phyloP scores from a whole-genome alignment of 164 flowering plant species.

The Tetrastigma voinierianum region DNA sequence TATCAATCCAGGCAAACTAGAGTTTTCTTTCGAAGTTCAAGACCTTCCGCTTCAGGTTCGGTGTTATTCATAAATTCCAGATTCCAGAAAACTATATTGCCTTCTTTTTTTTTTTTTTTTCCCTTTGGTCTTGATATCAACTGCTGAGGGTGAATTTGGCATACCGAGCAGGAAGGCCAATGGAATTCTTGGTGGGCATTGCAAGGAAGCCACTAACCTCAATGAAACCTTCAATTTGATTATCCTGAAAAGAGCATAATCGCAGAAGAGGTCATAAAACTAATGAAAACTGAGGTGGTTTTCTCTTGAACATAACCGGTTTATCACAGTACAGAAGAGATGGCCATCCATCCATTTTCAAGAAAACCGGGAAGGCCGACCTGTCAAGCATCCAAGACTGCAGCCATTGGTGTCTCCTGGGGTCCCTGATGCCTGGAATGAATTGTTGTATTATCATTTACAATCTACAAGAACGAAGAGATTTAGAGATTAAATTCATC shows the following conservation, averaged over 20 bases:
- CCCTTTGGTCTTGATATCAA: no score
- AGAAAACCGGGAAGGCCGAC: no score
- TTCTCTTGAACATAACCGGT: slow-evolving; percentile 65
- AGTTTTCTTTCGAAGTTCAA: slow-evolving; percentile 83
- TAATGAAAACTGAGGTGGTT: slow-evolving; percentile 76
- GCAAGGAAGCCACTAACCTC: slow-evolving; percentile 67
- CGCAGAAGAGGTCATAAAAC: slow-evolving; percentile 57
- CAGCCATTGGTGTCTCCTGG: no score
- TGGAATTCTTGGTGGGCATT: slow-evolving; percentile 89
- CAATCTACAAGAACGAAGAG: no score
- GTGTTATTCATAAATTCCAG: no score
- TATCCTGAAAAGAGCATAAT: slow-evolving; percentile 61
- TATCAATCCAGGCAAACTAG: slow-evolving; percentile 56
- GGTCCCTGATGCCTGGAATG: no score
- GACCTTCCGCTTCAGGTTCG: slow-evolving; percentile 90
- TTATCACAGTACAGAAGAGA: slow-evolving; percentile 77
- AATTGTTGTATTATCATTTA: no score
- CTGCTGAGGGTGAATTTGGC: slow-evolving; percentile 5
- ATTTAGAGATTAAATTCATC: slow-evolving; percentile 4
- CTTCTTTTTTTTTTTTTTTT: no score
- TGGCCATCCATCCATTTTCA: no score
- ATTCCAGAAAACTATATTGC: no score
- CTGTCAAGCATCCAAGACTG: no score
- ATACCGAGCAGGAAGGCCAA: slow-evolving; percentile 56
- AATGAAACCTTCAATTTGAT: slow-evolving; percentile 9